These are phyloP conservation scores for Dryadomyces sulphureus DNA, from an alignment of 2,329 filamentous ascomycete species.

Conservation along the genomic window DNA sequence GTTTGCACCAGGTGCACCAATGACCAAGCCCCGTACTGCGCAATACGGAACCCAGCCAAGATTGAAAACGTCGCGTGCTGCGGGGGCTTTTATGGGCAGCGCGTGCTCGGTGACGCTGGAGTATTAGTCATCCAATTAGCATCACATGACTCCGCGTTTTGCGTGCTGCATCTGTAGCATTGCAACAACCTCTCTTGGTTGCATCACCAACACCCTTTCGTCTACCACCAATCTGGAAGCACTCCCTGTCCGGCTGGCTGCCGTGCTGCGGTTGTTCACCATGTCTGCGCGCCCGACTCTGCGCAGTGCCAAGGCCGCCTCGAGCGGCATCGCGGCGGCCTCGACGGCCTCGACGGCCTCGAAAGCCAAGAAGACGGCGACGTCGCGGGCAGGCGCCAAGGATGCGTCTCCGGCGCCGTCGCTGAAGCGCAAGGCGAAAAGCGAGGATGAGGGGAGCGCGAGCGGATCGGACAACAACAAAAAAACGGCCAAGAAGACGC, in stretches of 20 bases:
- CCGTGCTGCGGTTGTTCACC: background rate
- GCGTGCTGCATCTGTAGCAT: background rate
- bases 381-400: background rate
- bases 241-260: background rate
- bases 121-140: background rate
- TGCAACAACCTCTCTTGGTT: background rate
- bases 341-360: background rate
- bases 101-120: too few relatives aligned
- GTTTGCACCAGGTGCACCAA: too few relatives aligned
- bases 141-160: background rate
- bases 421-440: slow-evolving; percentile 7
- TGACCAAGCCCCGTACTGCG: too few relatives aligned
- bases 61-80: too few relatives aligned
- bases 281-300: slow-evolving; percentile 8
- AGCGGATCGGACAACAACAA: slow-evolving; percentile 9
- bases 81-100: too few relatives aligned
- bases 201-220: background rate
- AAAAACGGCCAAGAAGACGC: slow-evolving; percentile 4
- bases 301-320: slow-evolving; percentile 1
- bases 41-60: too few relatives aligned
- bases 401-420: background rate
- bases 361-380: background rate
- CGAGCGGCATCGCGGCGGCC: slow-evolving; percentile 14
- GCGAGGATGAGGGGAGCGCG: slow-evolving; percentile 4
- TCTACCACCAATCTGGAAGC: background rate